Conservation (phyloP, 345 rosid genomes). For the Lenwebbia sp. region DNA sequence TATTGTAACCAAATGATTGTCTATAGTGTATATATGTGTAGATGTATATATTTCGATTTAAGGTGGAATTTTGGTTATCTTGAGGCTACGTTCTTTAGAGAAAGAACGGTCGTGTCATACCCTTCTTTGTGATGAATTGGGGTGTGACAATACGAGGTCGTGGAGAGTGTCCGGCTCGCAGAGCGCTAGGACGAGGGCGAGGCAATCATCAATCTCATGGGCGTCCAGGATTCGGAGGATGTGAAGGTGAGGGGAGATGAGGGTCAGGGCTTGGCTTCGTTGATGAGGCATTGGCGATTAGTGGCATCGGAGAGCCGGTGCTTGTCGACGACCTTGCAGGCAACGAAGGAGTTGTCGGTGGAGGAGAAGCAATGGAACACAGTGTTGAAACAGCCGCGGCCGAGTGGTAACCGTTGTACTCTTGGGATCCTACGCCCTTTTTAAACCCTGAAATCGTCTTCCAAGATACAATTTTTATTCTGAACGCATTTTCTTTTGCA, state of each 20-base stretch:
- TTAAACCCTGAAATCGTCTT: too few species aligned
- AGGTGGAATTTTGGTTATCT: too few species aligned
- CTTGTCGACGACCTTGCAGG: conserved; percentile 64
- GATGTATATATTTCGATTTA: too few species aligned
- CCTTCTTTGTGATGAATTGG: too few species aligned
- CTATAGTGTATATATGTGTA: too few species aligned
- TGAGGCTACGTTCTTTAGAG: too few species aligned
- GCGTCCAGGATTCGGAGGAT: conserved; percentile 39
- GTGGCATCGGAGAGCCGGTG: conserved; percentile 40
- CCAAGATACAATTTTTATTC: too few species aligned
- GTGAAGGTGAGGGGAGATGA: conserved; percentile 53
- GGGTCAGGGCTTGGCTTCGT: conserved; percentile 62
- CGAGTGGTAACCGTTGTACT: conserved; percentile 45
- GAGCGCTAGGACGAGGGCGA: conserved; percentile 51
- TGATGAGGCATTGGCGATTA: conserved; percentile 56
- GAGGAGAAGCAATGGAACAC: conserved; percentile 53
- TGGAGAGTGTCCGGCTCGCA: conserved; percentile 48
- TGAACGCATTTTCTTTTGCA: too few species aligned
- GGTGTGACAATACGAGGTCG: conserved; percentile 12
- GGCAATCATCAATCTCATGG: conserved; percentile 43
- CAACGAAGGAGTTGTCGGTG: conserved; percentile 30
- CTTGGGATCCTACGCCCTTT: too few species aligned
- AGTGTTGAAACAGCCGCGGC: conserved; percentile 63
- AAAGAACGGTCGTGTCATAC: too few species aligned
- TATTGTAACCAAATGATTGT: too few species aligned